These are phyloP conservation scores for Nakaseomyces bracarensis DNA, from an alignment of 1,139 yeast genomes.

Conservation along the genomic window DNA sequence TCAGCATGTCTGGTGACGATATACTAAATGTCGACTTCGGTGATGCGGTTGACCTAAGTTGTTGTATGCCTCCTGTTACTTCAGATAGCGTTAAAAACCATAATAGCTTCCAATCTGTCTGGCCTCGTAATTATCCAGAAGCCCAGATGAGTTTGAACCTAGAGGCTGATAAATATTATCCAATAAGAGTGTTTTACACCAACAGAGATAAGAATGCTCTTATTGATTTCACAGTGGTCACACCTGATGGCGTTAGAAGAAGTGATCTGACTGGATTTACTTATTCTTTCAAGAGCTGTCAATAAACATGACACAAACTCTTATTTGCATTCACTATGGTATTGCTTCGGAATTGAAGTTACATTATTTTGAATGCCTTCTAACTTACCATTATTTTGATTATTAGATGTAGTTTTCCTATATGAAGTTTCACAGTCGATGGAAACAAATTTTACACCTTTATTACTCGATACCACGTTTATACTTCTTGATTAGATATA, in stretches of 20 bases:
- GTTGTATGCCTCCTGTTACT: conserved; percentile 2
- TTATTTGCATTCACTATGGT: too few relatives aligned
- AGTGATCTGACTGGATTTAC: neutral
- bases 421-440: too few relatives aligned
- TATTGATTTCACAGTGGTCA: neutral
- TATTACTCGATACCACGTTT: too few relatives aligned
- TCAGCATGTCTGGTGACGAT: neutral
- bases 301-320: neutral
- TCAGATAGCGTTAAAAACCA: conserved; percentile 1
- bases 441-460: too few relatives aligned
- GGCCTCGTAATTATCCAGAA: neutral
- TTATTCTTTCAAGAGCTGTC: neutral
- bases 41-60: neutral
- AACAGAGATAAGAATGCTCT: neutral
- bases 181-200: neutral
- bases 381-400: too few relatives aligned
- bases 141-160: neutral
- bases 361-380: too few relatives aligned
- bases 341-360: too few relatives aligned
- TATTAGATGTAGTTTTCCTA: too few relatives aligned
- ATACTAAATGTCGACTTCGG: neutral
- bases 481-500: too few relatives aligned
- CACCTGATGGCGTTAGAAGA: neutral
- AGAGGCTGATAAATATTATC: neutral
- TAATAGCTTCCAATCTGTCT: neutral